These are phyloP conservation scores for Phytophthora pisi DNA, from an alignment of 352 stramenopile species.

Conservation along the genomic window DNA sequence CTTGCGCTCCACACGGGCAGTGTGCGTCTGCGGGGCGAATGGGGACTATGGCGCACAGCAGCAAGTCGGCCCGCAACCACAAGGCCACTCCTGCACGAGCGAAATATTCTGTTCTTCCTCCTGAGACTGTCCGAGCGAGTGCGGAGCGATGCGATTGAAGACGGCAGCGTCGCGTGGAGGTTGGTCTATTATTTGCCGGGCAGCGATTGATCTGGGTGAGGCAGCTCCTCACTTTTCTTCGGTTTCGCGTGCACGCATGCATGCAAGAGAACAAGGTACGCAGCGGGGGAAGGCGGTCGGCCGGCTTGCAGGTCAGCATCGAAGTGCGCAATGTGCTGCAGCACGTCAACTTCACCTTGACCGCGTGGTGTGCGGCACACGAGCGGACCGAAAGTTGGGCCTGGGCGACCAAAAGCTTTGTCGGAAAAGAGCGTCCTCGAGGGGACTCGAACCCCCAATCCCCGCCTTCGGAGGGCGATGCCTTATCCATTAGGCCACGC, in stretches of 20 bases:
- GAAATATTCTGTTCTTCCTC: background rate
- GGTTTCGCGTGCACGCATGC: background rate
- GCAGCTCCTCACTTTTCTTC: background rate
- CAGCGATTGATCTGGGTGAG: background rate
- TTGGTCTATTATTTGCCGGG: background rate
- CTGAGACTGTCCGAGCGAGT: background rate
- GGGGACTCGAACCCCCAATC: constrained; percentile 75
- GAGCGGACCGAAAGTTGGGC: background rate
- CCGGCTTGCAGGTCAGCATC: background rate
- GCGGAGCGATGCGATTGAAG: background rate
- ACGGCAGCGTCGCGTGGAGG: background rate
- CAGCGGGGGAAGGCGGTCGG: background rate
- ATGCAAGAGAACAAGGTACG: background rate
- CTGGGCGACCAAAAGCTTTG: background rate
- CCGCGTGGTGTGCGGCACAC: background rate
- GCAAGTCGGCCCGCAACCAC: background rate
- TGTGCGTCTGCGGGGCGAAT: background rate
- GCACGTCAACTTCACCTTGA: background rate
- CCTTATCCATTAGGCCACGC: constrained; percentile 76
- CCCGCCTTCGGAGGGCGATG: constrained; percentile 74
- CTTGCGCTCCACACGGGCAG: background rate
- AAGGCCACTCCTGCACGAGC: background rate
- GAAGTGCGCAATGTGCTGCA: background rate
- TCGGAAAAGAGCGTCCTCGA: constrained; percentile 52
- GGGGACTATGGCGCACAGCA: background rate